These are phyloP conservation scores for Boletus mariae DNA, from an alignment of 1,284 basidiomycete genomes.

Conservation along the genomic window DNA sequence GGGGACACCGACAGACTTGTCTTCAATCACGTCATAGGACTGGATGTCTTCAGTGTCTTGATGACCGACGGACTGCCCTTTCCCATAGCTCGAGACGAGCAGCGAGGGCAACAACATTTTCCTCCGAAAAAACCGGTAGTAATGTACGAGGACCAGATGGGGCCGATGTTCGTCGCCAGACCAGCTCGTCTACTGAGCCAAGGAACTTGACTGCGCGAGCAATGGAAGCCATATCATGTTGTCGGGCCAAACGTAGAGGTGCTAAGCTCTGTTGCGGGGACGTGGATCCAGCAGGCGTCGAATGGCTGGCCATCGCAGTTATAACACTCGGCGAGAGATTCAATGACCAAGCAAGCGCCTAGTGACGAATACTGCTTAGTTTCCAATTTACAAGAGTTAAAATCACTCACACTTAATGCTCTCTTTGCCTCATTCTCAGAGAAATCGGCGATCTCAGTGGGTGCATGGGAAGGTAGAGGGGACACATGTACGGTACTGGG, in stretches of 20 bases:
- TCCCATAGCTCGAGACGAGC: constrained; percentile 32
- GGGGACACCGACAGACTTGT: background rate
- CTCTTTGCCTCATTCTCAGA: constrained; percentile 24
- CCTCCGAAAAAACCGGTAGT: constrained; percentile 23
- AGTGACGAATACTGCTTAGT: background rate
- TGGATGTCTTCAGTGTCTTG: constrained; percentile 11
- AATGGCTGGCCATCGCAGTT: background rate
- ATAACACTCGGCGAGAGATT: constrained; percentile 12
- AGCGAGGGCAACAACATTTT: constrained; percentile 22
- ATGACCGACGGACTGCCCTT: constrained; percentile 18
- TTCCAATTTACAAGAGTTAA: background rate
- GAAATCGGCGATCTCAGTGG: constrained; percentile 14
- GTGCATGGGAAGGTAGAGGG: constrained; percentile 4
- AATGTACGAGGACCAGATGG: constrained; percentile 13
- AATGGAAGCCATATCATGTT: constrained; percentile 24
- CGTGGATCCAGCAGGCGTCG: background rate
- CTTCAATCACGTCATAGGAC: background rate
- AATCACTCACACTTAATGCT: constrained; percentile 18
- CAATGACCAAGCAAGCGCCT: constrained; percentile 15
- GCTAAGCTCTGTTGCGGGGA: background rate
- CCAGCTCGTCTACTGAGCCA: constrained; percentile 25
- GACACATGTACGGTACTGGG: background rate
- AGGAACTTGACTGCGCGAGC: constrained; percentile 25
- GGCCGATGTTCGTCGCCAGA: constrained; percentile 24
- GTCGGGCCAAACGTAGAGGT: background rate